Evolutionary conservation across 2,329 filamentous ascomycete genomes (phyloP).

Genomic region (Periconia sp.): DNA sequence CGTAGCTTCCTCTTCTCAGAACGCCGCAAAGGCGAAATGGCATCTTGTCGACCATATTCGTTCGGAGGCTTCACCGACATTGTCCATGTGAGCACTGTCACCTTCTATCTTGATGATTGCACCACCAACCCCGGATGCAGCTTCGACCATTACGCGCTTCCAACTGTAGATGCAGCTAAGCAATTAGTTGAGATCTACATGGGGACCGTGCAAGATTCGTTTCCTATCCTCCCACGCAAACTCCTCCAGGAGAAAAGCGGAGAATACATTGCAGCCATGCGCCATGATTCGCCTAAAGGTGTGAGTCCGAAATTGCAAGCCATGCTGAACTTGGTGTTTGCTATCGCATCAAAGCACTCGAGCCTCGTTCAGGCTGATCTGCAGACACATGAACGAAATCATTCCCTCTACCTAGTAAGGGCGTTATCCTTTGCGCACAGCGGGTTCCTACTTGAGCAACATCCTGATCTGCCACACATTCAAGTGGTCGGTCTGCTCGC

Average conservation of each 20-base stretch:
- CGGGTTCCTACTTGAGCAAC: too few relatives aligned
- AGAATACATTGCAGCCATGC: slow-evolving; percentile 37
- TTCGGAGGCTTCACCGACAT: neutral
- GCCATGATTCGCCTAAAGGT: too few relatives aligned
- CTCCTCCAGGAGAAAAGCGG: too few relatives aligned
- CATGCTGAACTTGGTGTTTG: slow-evolving; percentile 50
- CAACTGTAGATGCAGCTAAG: slow-evolving; percentile 33
- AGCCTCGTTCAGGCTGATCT: slow-evolving; percentile 34
- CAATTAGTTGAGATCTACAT: slow-evolving; percentile 40
- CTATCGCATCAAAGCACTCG: slow-evolving; percentile 46
- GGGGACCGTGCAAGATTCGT: slow-evolving; percentile 24
- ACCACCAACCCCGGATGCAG: slow-evolving; percentile 21
- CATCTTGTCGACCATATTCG: too few relatives aligned
- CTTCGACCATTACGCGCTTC: slow-evolving; percentile 34
- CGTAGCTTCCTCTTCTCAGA: slow-evolving; percentile 21
- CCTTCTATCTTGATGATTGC: slow-evolving; percentile 41
- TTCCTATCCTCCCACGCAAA: slow-evolving; percentile 40
- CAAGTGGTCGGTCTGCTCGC: slow-evolving; percentile 42
- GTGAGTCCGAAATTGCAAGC: slow-evolving; percentile 43
- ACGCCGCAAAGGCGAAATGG: slow-evolving; percentile 4
- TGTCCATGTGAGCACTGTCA: slow-evolving; percentile 24
- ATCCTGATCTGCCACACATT: slow-evolving; percentile 45
- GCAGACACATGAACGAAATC: slow-evolving; percentile 32
- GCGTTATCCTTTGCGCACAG: slow-evolving; percentile 9
- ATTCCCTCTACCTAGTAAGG: slow-evolving; percentile 38